Evolutionary conservation across 345 rosid genomes (phyloP).

Genomic region (Hibiscus mutabilis): DNA sequence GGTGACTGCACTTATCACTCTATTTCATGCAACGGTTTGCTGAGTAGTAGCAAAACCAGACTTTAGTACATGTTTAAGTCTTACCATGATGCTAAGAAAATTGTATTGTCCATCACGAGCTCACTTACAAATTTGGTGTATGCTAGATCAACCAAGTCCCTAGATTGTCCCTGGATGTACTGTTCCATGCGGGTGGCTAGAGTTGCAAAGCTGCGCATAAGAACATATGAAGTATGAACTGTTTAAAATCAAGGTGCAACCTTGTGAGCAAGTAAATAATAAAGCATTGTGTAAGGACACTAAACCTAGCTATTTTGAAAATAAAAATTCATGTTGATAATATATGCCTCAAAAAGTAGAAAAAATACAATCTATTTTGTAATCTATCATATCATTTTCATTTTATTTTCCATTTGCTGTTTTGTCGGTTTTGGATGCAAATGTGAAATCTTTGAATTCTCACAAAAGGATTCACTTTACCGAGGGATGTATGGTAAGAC

Average conservation of each 20-base stretch:
- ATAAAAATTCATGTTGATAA: background rate
- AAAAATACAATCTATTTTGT: background rate
- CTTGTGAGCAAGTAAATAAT: background rate
- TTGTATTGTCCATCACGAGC: background rate
- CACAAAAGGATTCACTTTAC: conserved; percentile 30
- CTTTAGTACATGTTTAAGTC: background rate
- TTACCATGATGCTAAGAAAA: background rate
- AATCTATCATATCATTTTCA: background rate
- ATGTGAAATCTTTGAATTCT: background rate
- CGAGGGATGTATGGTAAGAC: conserved; percentile 92
- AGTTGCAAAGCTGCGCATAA: conserved; percentile 71
- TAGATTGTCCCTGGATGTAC: conserved; percentile 57
- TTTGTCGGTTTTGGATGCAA: background rate
- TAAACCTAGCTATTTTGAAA: background rate
- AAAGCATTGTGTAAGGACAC: background rate
- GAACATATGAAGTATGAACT: background rate
- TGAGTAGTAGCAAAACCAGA: background rate
- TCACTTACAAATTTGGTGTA: conserved; percentile 77
- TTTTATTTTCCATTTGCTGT: background rate
- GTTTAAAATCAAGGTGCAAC: background rate
- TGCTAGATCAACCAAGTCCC: conserved; percentile 94
- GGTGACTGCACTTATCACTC: background rate
- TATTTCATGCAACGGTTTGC: too few species aligned
- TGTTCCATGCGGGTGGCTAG: conserved; percentile 99
- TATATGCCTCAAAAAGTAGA: background rate